A percentile compares a stretch with the other conserved stretches of the same genome.
phyloP scores from a whole-genome alignment of 805 yeast species.

The Suhomyces sp. region DNA sequence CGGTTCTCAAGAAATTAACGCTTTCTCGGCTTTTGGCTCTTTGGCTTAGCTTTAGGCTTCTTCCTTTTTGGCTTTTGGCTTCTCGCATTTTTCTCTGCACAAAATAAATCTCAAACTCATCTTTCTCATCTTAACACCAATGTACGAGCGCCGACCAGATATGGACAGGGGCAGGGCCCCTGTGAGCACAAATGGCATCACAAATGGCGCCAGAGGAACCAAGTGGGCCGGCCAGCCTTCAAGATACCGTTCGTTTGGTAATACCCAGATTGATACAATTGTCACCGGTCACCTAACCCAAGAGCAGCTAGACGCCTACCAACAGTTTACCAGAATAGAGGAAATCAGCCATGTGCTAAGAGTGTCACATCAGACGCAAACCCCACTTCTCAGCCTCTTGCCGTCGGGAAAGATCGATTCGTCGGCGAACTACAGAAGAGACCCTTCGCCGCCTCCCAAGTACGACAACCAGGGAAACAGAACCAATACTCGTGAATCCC shows the following conservation, averaged over 20 bases:
- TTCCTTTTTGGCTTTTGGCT: background rate
- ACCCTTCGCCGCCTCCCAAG: slow-evolving; percentile 90
- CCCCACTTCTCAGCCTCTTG: slow-evolving; percentile 44
- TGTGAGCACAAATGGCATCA: background rate
- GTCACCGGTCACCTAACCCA: slow-evolving; percentile 44
- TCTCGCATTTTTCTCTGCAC: background rate
- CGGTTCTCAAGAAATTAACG: slow-evolving; percentile 41
- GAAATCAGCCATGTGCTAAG: slow-evolving; percentile 67
- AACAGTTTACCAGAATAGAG: slow-evolving; percentile 67
- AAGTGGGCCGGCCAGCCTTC: slow-evolving; percentile 35
- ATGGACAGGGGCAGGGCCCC: background rate
- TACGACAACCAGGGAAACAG: slow-evolving; percentile 84
- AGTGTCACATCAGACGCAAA: slow-evolving; percentile 21
- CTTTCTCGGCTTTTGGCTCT: background rate
- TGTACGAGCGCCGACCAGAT: background rate
- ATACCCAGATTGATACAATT: slow-evolving; percentile 27
- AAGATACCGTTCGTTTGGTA: slow-evolving; percentile 22
- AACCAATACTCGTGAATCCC: slow-evolving; percentile 74
- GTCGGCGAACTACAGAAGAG: slow-evolving; percentile 42
- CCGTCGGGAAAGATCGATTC: slow-evolving; percentile 34
- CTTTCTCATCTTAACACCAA: background rate
- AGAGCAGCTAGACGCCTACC: slow-evolving; percentile 80
- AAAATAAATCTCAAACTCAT: background rate
- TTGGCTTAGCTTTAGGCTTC: background rate
- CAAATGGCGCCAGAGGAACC: slow-evolving; percentile 13